Evolutionary conservation across 2,329 filamentous ascomycete species (phyloP), one percentile per base, ranked within the genome.

Genomic region (Colletotrichum spaethianum): DNA sequence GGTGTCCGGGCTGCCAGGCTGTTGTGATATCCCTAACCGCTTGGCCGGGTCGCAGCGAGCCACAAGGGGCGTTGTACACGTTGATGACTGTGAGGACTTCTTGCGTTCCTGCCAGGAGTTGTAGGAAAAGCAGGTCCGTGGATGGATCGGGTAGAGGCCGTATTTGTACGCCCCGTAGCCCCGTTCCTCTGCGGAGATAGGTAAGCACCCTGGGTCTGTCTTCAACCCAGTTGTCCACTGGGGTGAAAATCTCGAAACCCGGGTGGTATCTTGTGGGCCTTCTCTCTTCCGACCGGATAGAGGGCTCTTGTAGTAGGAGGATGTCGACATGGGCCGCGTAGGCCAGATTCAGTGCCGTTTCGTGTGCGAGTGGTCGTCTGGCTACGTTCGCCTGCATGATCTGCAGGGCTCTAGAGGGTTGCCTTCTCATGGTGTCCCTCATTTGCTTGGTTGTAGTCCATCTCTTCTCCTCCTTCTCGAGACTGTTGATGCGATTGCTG

Each of bases 361-460:
- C 14, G 33, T 57, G 42, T 31, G 59, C 28, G 16, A 8, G 26
- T n/a, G 42, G 40, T 23, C 28, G 59, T 23, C 28, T 62, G 28
- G 26, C 59, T 5, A 64, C 48, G 26, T 64, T 64, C 9, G 48
- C 61, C 31, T 64, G 33, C 33, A 64, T 64, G 48, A 64, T 64
- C 31, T 75, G 28, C 23, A 62, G 59, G 8, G 5, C 16, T 14
- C 18, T 48, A 48, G 59, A 48, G 42, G 46, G 20, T 20, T 26
- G 16, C 12, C 3, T 50, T 50, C 44, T 62, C 20, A 28, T 62
- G 8, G 5, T 50, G 28, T 50, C 6, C 26, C 26, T 38, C 38
- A 52, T 50, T 48, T 33, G 59, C 18, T 18, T 1, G 57, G 28
- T 7, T 50, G 12, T 2, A 50, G 57, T 61, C 57, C 36, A 61